Evolutionary conservation across 805 yeast genomes (phyloP), one percentile per base, ranked within the genome.

Genomic region (Candida corydali): DNA sequence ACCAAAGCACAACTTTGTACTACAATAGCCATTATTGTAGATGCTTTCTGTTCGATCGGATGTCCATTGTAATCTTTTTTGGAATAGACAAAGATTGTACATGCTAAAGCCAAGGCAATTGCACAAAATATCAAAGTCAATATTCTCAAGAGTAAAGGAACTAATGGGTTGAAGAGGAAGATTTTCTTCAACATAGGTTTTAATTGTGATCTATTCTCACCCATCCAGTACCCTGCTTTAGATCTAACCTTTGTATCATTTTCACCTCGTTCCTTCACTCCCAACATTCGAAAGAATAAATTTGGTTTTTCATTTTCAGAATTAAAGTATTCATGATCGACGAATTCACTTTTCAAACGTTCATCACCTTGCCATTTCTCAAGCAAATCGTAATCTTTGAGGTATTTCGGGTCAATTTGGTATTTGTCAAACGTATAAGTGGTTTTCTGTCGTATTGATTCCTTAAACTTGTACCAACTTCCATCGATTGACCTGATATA

Each of bases 1-100:
- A 78, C 73, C 17, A 86, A 61, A 3, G 96, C 95, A 43, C 80
- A 68, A 19, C 86, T 66, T 51, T 88, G 91, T 3, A 91, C 95
- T 36, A 79, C 79, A 2, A 93, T 74, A 3, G 97, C 93, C 95
- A 93, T 87, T 30, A 89, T 80, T 0, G 98, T 86, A 48, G 95
- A 82, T 12, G 98, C 83, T 51, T 85, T 88, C 53, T 85, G 95
- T 6, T 73, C 65, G 6, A 86, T 59, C 9, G 62, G 53, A 12
- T 49, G 43, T 3, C 58, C 61, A 12, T 61, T 58, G 44, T 63
- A 64, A 16, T 54, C 41, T 12, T 54, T 47, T 34, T 55, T 48
- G 32, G 73, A 69, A 38, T 55, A 51, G 8, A 59, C 57, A 44
- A 69, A 77, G 37, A 86, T 77, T 31, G 80, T 59, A 5, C 70